Conservation (phyloP, 345 rosid genomes). For the sweet orange (Citrus sinensis) region DNA sequence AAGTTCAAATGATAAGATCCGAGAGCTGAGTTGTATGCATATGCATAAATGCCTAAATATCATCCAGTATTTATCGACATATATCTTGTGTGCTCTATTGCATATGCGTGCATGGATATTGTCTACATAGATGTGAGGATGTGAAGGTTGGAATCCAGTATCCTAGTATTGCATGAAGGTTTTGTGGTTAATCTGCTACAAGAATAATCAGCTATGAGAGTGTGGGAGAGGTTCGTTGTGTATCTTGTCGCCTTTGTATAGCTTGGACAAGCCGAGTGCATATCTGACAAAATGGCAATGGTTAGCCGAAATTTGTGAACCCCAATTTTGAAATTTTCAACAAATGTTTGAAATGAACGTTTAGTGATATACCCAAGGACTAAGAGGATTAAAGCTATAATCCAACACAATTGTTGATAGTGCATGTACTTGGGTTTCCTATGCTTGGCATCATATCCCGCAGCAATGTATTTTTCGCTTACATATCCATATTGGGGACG, state of each 20-base stretch:
- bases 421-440: slow-evolving; percentile 58
- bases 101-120: neutral
- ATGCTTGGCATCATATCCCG: slow-evolving; percentile 54
- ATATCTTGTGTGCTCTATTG: neutral
- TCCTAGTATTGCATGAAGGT: neutral
- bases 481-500: slow-evolving; percentile 93
- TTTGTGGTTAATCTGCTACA: neutral
- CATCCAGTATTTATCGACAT: neutral
- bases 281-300: slow-evolving; percentile 34
- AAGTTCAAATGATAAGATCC: neutral
- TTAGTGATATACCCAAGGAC: slow-evolving; percentile 53
- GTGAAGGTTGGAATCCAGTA: neutral
- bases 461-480: slow-evolving; percentile 54
- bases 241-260: slow-evolving; percentile 28
- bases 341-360: neutral
- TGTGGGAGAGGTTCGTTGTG: neutral
- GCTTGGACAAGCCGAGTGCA: slow-evolving; percentile 38
- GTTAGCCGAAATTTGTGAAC: neutral
- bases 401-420: slow-evolving; percentile 56
- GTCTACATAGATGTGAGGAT: too few relatives aligned
- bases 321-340: neutral
- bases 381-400: slow-evolving; percentile 44
- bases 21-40: too few relatives aligned
- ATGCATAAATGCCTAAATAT: neutral
- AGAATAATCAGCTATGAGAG: neutral